Conservation (phyloP, 202 grass and related monocot species). For the Zoysia matrella region DNA sequence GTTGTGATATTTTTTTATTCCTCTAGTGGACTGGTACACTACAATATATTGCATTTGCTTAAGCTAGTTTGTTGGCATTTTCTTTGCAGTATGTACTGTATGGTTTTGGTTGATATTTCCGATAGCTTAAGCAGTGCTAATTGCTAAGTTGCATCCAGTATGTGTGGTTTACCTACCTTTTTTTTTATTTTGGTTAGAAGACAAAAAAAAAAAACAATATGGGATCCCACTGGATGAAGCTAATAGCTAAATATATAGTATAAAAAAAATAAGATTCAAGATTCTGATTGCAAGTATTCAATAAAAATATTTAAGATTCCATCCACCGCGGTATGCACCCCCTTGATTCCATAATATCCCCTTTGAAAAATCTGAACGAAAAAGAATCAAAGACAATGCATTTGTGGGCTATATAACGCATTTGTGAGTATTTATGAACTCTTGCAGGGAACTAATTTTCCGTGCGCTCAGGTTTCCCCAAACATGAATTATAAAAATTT, state of each 20-base stretch:
- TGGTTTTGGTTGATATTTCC: conserved; percentile 3
- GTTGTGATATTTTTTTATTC: background rate
- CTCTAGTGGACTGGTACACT: background rate
- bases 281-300: background rate
- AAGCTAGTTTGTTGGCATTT: conserved; percentile 29
- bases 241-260: background rate
- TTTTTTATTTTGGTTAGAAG: background rate
- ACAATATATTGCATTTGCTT: background rate
- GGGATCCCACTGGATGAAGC: background rate
- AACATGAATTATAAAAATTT: background rate
- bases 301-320: background rate
- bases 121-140: conserved; percentile 3
- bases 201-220: conserved; percentile 13
- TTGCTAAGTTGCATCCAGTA: background rate
- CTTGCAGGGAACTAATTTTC: background rate
- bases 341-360: background rate
- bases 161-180: background rate
- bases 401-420: background rate
- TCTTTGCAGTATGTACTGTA: background rate
- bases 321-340: background rate
- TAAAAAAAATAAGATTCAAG: background rate
- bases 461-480: background rate
- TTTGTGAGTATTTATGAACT: too few relatives aligned
- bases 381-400: background rate
- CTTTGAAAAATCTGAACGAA: background rate